phyloP scores from a whole-genome alignment of 495 filamentous ascomycete species.

The Penicillium alfredii region DNA sequence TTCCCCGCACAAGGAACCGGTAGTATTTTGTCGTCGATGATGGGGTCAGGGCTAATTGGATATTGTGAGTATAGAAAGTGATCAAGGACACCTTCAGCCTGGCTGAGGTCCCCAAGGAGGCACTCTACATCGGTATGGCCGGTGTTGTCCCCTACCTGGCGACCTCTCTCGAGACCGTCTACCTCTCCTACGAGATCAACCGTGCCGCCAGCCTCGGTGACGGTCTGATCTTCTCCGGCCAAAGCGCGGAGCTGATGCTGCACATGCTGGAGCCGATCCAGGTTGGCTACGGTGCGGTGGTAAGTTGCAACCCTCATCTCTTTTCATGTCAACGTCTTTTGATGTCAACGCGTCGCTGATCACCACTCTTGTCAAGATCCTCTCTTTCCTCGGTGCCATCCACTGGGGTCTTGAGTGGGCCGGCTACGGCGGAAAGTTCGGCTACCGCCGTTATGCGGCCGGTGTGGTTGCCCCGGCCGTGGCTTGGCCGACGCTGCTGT shows the following conservation, averaged over 20 bases:
- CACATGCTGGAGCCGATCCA: conserved; percentile 85
- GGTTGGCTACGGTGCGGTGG: conserved; percentile 87
- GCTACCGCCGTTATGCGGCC: conserved; percentile 73
- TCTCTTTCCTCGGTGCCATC: conserved; percentile 93
- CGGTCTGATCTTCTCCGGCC: conserved; percentile 60
- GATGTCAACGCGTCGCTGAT: conserved; percentile 5
- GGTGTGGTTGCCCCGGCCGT: conserved; percentile 77
- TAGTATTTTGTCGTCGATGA: too few relatives aligned
- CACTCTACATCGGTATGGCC: conserved; percentile 75
- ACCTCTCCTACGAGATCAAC: conserved; percentile 75
- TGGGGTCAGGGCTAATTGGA: conserved; percentile 8
- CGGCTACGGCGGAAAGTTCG: conserved; percentile 62
- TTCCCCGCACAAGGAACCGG: conserved; percentile 1
- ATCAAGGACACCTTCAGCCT: conserved; percentile 88
- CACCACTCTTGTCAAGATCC: conserved; percentile 49
- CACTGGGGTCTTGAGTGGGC: conserved; percentile 91
- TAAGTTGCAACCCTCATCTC: conserved; percentile 38
- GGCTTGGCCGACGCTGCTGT: conserved; percentile 88
- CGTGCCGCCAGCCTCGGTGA: conserved; percentile 51
- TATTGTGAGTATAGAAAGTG: conserved; percentile 48
- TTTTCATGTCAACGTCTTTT: background rate
- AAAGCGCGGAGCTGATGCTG: conserved; percentile 68
- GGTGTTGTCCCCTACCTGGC: conserved; percentile 87
- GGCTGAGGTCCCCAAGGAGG: conserved; percentile 67
- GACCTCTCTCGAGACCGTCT: conserved; percentile 83